Base-by-base conservation (phyloP, 2,329 filamentous ascomycete genomes). In the Sporothrix pseudoabietina region DNA sequence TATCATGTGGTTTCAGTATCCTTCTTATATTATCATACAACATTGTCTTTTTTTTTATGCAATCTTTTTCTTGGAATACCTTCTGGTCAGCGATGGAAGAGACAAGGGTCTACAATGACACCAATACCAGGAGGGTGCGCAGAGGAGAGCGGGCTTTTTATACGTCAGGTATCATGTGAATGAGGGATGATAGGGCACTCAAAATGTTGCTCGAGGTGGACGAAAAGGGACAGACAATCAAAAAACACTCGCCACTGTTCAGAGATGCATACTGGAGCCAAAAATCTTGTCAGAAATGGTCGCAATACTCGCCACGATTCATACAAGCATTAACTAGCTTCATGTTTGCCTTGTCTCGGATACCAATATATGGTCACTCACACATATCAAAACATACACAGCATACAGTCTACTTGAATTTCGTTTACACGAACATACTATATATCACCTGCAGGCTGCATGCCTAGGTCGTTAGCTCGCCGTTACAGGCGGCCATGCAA, bases 21-120 rank as follows among this genome's bases (percentile, higher is more conserved):
- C n/a, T 44, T 47, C 47, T 19, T 66, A 47, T 47, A 66, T 41
- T 66, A 66, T 44, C 41, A 66, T 66, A 66, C 61, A 66, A 66
- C 22, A 22, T 26, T 30, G 41, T 66, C 26, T 22, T 47, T 47
- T 47, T 47, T 30, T 47, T 22, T 35, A 14, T 44, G 12, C 16
- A n/a, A 39, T 32, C 7, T n/a, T 1, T 55, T 26, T 22, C 26
- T 57, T 26, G 59, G 59, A 44, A 8, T n/a, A 44, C 44, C 59
- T 44, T 16, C 6, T 5, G 14, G 55, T 35, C 59, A 26, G 59
- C 22, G 59, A 44, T 9, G 41, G 12, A n/a, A 12, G n/a, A 66
- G 26, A 19, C 39, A 16, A 47, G 12, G 19, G 61, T 30, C 30
- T 65, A n/a, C 14, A 19, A 19, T 35, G 55, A 30, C 8, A 30